These are phyloP conservation scores for Melocanna baccifera DNA, from an alignment of 176 grass and related monocot genomes.

Conservation along the genomic window DNA sequence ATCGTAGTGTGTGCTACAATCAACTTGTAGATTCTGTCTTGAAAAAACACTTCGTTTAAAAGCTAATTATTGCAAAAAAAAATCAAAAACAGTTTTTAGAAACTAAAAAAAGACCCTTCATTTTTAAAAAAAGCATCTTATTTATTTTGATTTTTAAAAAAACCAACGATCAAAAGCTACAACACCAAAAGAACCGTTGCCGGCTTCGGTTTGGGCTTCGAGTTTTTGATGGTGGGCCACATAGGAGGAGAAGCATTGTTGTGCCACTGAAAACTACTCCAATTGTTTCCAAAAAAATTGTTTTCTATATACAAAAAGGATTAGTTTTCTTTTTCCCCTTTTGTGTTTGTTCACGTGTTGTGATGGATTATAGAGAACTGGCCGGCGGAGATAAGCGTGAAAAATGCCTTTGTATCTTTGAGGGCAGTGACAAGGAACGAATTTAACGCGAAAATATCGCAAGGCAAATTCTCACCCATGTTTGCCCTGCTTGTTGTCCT, in stretches of 20 bases:
- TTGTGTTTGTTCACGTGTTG: neutral
- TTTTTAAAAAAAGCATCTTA: too few species aligned
- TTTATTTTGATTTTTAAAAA: too few species aligned
- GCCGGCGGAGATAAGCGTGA: neutral
- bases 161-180: too few species aligned
- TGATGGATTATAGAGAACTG: neutral
- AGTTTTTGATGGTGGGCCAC: neutral
- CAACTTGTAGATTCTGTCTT: too few species aligned
- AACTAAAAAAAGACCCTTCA: too few species aligned
- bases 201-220: neutral
- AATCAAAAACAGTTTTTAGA: too few species aligned
- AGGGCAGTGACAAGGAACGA: too few species aligned
- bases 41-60: too few species aligned
- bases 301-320: neutral
- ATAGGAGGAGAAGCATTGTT: neutral
- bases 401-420: neutral
- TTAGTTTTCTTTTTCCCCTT: neutral
- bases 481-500: too few species aligned
- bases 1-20: too few species aligned
- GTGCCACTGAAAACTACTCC: neutral
- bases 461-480: too few species aligned
- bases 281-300: neutral
- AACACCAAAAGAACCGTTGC: neutral
- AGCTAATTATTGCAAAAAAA: too few species aligned
- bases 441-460: neutral